Conservation (phyloP, 768 basidiomycete species). For the Lactarius hengduanensis region DNA sequence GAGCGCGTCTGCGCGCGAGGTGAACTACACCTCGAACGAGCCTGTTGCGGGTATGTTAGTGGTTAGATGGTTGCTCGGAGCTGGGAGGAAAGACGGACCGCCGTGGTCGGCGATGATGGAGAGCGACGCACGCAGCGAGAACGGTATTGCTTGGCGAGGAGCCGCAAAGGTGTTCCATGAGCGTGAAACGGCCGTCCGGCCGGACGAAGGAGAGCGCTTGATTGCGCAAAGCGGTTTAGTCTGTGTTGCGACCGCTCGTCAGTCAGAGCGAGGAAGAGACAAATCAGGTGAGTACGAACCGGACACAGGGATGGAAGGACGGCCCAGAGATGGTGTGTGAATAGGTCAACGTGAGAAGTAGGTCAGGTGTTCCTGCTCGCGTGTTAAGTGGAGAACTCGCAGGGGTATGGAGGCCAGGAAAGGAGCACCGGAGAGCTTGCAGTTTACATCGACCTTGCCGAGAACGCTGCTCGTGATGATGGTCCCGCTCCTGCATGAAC, state of each 20-base stretch:
- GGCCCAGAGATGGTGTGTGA: slow-evolving; percentile 47
- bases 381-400: neutral
- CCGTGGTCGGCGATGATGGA: too few species aligned
- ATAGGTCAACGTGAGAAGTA: slow-evolving; percentile 71
- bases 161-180: slow-evolving; percentile 78
- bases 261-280: too few species aligned
- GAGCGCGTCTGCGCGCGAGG: too few species aligned
- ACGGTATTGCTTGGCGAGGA: slow-evolving; percentile 34
- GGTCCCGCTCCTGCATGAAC: slow-evolving; percentile 55
- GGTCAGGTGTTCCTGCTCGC: slow-evolving; percentile 75
- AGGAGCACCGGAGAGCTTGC: slow-evolving; percentile 66
- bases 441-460: slow-evolving; percentile 74
- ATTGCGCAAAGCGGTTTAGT: slow-evolving; percentile 73
- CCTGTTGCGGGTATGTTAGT: too few species aligned
- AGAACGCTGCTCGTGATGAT: slow-evolving; percentile 64
- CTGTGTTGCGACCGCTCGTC: slow-evolving; percentile 38
- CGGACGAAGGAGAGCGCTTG: slow-evolving; percentile 87
- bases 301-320: slow-evolving; percentile 69
- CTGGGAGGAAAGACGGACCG: too few species aligned
- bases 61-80: too few species aligned
- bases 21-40: too few species aligned
- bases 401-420: neutral
- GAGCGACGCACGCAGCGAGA: too few species aligned
- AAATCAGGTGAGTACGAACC: too few species aligned
- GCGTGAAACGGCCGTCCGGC: slow-evolving; percentile 83